Evolutionary conservation across 1,139 yeast species (phyloP), one percentile per base, ranked within the genome.

Genomic region (Pichia inconspicua): DNA sequence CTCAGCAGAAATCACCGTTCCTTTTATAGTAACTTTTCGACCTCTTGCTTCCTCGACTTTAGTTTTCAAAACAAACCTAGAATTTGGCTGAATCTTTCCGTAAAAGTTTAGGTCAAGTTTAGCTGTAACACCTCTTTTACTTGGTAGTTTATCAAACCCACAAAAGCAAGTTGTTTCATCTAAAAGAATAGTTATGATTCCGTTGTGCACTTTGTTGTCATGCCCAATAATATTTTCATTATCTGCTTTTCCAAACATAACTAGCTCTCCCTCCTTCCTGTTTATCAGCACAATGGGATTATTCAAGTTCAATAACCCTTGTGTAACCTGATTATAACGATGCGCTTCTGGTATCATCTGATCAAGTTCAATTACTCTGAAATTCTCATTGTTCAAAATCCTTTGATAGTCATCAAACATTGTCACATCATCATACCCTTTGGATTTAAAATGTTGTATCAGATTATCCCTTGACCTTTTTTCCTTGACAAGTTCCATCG

Each of bases 61-160:
- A 0, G 95, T 96, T 48, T 73, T 72, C 47, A 92, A 68, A 31
- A 86, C 72, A 10, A 89, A 77, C 5, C 84, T 77, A 19, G 84
- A 72, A 50, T 79, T 76, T 0, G 92, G 84, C 1, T 80, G 79
- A 0, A 77, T 77, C 53, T 87, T 94, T 32, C 77, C 74, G 44
- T 71, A 60, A 63, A 86, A 92, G 52, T 84, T 73, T 17, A 92
- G 72, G 15, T 76, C 69, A 41, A 92, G 69, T 44, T 75, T 74
- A 0, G 96, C 98, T 1, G 98, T 92, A 19, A 92, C 96, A n/a
- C 97, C 97, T 47, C 83, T 73, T 49, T 80, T 77, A 48, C 82
- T 79, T 1, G 98, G 97, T n/a, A 92, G 70, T 32, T 74, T 68
- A 6, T 90, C 81, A 62, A 89, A 92, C 19, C 96, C 97, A 60